Evolutionary conservation across 192 early-diverging fungal genomes (phyloP).

Genomic region (Geranomyces michiganensis): DNA sequence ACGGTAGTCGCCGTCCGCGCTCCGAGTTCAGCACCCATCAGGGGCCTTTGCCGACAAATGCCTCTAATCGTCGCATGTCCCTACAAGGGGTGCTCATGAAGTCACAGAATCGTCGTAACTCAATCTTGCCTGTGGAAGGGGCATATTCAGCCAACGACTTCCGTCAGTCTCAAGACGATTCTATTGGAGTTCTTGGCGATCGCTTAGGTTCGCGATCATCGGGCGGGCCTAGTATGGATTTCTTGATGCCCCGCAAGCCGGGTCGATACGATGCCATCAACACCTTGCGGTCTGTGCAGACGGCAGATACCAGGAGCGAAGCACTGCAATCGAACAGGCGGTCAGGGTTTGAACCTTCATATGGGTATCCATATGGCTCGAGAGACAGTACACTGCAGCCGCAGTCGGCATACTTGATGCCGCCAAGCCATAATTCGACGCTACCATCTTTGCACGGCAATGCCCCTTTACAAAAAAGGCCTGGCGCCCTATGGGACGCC

Average conservation of each 20-base stretch:
- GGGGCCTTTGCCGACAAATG: background rate
- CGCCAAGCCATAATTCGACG: background rate
- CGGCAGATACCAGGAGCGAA: background rate
- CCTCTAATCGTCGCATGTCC: background rate
- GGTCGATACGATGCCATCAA: slow-evolving; percentile 24
- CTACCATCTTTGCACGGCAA: background rate
- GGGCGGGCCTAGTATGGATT: too few relatives aligned
- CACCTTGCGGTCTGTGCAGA: background rate
- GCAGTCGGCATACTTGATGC: background rate
- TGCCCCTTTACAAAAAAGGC: background rate
- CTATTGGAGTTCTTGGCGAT: too few relatives aligned
- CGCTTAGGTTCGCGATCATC: too few relatives aligned
- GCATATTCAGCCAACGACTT: background rate
- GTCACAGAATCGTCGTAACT: background rate
- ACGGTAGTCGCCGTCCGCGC: background rate
- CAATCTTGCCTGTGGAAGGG: background rate
- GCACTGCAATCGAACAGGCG: background rate
- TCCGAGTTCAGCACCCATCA: background rate
- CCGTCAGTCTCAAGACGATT: too few relatives aligned
- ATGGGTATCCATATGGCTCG: background rate
- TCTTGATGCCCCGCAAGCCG: background rate
- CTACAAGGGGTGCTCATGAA: background rate
- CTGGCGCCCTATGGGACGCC: slow-evolving; percentile 4
- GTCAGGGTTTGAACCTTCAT: background rate
- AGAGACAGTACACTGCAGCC: background rate